These are phyloP conservation scores for Pseudogymnoascus sp. DNA, from an alignment of 2,329 filamentous ascomycete genomes.

Conservation along the genomic window DNA sequence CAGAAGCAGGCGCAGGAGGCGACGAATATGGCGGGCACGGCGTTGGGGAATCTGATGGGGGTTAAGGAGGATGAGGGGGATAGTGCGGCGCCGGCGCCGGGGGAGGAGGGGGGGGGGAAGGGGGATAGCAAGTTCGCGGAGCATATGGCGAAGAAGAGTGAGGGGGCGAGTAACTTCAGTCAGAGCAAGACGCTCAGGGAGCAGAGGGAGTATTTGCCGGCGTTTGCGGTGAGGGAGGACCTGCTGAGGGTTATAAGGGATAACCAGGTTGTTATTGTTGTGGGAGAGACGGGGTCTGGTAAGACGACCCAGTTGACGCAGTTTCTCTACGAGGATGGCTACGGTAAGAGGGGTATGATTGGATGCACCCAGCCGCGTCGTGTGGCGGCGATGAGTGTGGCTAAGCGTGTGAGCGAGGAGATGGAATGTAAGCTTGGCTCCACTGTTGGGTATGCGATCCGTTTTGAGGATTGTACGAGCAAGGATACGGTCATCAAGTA, in stretches of 20 bases:
- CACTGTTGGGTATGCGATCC: slow-evolving; percentile 90
- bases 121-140: slow-evolving; percentile 73
- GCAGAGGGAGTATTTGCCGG: slow-evolving; percentile 86
- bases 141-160: slow-evolving; percentile 72
- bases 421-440: slow-evolving; percentile 90
- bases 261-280: slow-evolving; percentile 94
- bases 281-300: slow-evolving; percentile 93
- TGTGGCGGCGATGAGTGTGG: slow-evolving; percentile 98
- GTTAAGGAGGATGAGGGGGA: slow-evolving; percentile 90
- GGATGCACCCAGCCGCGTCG: slow-evolving; percentile 93
- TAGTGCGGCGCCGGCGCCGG: slow-evolving; percentile 69
- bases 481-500: slow-evolving; percentile 96
- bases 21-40: slow-evolving; percentile 84
- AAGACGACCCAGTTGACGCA: slow-evolving; percentile 98
- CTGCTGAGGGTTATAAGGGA: slow-evolving; percentile 85
- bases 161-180: slow-evolving; percentile 84
- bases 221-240: slow-evolving; percentile 93
- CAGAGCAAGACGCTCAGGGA: slow-evolving; percentile 83
- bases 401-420: slow-evolving; percentile 95
- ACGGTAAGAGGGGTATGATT: slow-evolving; percentile 79
- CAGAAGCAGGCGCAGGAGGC: slow-evolving; percentile 93
- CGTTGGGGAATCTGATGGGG: slow-evolving; percentile 89
- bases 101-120: slow-evolving; percentile 54
- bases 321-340: slow-evolving; percentile 92
- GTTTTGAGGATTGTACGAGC: slow-evolving; percentile 96